Base-by-base conservation (phyloP, 352 stramenopile genomes). In the Phytopythium ostracodes region DNA sequence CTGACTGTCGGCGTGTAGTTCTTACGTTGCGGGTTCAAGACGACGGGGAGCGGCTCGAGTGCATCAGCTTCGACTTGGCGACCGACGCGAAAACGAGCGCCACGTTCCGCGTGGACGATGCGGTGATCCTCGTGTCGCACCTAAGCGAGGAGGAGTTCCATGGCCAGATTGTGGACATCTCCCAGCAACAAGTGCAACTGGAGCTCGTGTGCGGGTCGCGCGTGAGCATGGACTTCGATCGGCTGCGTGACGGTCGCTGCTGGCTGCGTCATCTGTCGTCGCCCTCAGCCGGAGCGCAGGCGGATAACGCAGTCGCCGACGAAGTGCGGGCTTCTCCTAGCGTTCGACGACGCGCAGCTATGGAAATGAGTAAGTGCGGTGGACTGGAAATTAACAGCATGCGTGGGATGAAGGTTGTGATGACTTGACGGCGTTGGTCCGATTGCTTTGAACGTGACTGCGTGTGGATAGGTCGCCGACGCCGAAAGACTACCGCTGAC, bases 141-240 rank as follows among this genome's bases (percentile, higher is more conserved):
- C 57, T 89, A 33, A 78, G 73, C 4, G 80, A 87, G 24, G 75
- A 89, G 56, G 79, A 88, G 50, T 84, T 92, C 25, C 62, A 86
- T 56, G 83, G 83, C 10, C 81, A 82, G 50, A 67, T 92, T 42
- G 56, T 69, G 12, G 66, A 24, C 2, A 60, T 90, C 55, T 52
- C 69, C 22, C 57, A 43, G 11, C 64, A 75, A 1, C 62, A 75
- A 18, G 56, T 92, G 11, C 69, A 70, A 8, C 31, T 92, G 25
- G 46, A 75, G 63, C 68, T 92, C 20, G 57, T 87, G 22, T 89
- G 83, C 62, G 83, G 80, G 31, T 73, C 77, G 3, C 61, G 64
- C 17, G 62, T 70, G 9, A 52, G 56, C 10, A 70, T 85, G 35
- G 60, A 59, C 7, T 25, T 88, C 33, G 54, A 62, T 18, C 63